Base-by-base conservation (phyloP, 2,329 filamentous ascomycete species). In the Fusarium sp. region DNA sequence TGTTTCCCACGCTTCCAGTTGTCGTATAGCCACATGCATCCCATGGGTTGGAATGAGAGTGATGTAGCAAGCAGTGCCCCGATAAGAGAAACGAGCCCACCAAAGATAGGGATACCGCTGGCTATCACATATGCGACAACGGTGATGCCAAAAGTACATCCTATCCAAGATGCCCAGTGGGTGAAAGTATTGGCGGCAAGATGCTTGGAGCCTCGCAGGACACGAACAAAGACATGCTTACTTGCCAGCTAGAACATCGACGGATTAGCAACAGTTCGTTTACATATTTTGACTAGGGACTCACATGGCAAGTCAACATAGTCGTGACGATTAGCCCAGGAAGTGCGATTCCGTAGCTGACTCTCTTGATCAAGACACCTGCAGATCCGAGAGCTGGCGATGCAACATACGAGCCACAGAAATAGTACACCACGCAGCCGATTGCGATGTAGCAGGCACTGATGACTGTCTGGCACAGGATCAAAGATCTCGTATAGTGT, bases 351-450 rank as follows among this genome's bases (percentile, higher is more conserved):
- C 83, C 85, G 47, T 87, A 87, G 42, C 78, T 79, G 22, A 85
- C 76, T 70, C 82, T 85, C 78, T 86, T 86, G 55, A 84, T 78
- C 5, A 75, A 57, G 0, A 52, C 15, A 1, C 85, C 85, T 2
- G 84, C 85, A 28, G 83, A 85, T 2, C 84, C 85, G 2, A 87
- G 80, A 6, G 85, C 84, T 0, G 85, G 85, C 0, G 84, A 85
- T 0, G 85, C 82, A 10, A 87, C 84, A 65, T 82, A 85, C 0
- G 82, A 83, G 1, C 85, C 85, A 68, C 83, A 85, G 61, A 79
- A 86, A 61, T 82, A 83, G 75, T 87, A 87, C 3, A 87, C 81
- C 0, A 86, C 82, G 3, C 79, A 72, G 11, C 78, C 78, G 9
- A 84, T 78, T 3, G 77, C 62, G 8, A 79, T 62, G 32, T 83